phyloP scores from a whole-genome alignment of 345 rosid genomes.

The Cardiospermum halicacabum region DNA sequence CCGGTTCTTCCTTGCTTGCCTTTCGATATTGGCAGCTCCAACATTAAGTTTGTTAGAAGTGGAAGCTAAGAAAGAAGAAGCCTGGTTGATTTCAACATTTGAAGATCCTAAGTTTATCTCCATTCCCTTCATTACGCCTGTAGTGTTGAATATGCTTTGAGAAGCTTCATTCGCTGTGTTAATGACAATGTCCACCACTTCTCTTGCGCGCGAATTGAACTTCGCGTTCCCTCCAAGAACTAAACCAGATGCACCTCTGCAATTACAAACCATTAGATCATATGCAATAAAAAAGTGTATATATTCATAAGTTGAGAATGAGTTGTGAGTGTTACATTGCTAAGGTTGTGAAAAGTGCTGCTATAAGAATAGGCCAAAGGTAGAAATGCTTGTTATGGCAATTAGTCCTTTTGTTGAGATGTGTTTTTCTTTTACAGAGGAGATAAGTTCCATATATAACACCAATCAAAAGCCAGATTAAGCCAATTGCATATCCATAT shows the following conservation, averaged over 20 bases:
- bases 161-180: constrained; percentile 56
- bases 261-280: not conserved
- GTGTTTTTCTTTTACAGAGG: constrained; percentile 21
- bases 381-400: constrained; percentile 28
- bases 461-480: constrained; percentile 52
- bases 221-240: constrained; percentile 53
- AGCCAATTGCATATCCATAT: constrained; percentile 45
- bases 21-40: constrained; percentile 37
- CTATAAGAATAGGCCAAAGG: constrained; percentile 34
- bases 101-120: constrained; percentile 30
- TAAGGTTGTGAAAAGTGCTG: constrained; percentile 38
- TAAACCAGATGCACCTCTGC: constrained; percentile 54
- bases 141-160: constrained; percentile 39
- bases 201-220: constrained; percentile 44
- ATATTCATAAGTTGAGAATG: too few species aligned
- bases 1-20: constrained; percentile 49
- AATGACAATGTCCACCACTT: constrained; percentile 45
- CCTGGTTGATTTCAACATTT: constrained; percentile 10
- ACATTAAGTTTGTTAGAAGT: constrained; percentile 38
- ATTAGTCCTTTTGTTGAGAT: constrained; percentile 23
- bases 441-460: constrained; percentile 30
- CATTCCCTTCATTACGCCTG: constrained; percentile 58
- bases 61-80: constrained; percentile 38
- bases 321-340: too few species aligned
- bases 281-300: too few species aligned